Evolutionary conservation across 1,139 yeast species (phyloP).

Genomic region (Yamadazyma diddensiae): DNA sequence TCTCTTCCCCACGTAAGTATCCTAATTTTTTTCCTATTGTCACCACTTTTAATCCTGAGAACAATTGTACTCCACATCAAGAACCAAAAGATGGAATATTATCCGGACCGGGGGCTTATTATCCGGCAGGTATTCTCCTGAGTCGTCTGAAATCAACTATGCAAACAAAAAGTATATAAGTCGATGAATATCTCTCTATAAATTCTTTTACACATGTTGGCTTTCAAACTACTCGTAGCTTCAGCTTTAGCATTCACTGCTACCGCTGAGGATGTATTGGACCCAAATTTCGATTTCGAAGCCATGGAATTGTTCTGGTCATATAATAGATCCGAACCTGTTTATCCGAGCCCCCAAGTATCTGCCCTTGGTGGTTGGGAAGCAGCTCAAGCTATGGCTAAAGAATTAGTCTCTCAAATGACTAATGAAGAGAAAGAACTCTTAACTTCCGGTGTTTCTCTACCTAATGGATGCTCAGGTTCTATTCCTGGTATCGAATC

Average conservation of each 20-base stretch:
- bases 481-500: conserved; percentile 3
- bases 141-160: too few relatives aligned
- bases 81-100: too few relatives aligned
- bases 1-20: too few relatives aligned
- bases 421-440: conserved; percentile 57
- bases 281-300: conserved; percentile 1
- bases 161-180: too few relatives aligned
- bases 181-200: too few relatives aligned
- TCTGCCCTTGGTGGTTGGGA: conserved; percentile 35
- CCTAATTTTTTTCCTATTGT: too few relatives aligned
- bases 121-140: too few relatives aligned
- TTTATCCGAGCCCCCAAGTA: conserved; percentile 14
- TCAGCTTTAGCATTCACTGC: background rate
- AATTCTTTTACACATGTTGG: too few relatives aligned
- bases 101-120: too few relatives aligned
- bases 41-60: too few relatives aligned
- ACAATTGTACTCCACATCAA: too few relatives aligned
- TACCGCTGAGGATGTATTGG: background rate
- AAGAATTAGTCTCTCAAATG: conserved; percentile 49
- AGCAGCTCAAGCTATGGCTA: conserved; percentile 52
- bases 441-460: conserved; percentile 58
- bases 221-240: too few relatives aligned
- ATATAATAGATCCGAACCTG: conserved; percentile 13
- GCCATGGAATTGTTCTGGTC: conserved; percentile 13
- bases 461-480: conserved; percentile 43